Conservation (phyloP, 768 basidiomycete species). For the Leucocoprinus birnbaumii region DNA sequence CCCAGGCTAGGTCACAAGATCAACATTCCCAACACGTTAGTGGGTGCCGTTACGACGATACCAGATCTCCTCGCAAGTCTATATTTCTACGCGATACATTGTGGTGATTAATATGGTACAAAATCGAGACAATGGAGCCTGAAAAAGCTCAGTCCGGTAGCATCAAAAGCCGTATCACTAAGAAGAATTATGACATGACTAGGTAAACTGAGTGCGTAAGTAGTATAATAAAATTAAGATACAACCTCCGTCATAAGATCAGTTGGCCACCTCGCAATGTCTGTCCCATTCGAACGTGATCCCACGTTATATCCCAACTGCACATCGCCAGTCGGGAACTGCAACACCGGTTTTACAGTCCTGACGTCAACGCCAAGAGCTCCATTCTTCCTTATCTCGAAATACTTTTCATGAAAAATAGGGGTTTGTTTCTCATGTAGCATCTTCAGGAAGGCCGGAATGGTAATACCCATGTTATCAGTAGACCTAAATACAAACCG, state of each 20-base stretch:
- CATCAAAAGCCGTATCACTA: too few species aligned
- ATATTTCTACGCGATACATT: too few species aligned
- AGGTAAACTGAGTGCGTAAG: too few species aligned
- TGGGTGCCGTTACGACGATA: too few species aligned
- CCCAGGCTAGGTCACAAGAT: too few species aligned
- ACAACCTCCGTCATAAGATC: conserved; percentile 19
- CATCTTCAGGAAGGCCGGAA: conserved; percentile 12
- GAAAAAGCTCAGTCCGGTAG: too few species aligned
- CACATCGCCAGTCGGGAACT: conserved; percentile 16
- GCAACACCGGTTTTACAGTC: conserved; percentile 19
- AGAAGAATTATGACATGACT: too few species aligned
- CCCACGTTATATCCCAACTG: conserved; percentile 19
- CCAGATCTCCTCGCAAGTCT: too few species aligned
- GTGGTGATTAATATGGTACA: too few species aligned
- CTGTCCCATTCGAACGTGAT: conserved; percentile 20
- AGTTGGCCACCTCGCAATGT: conserved; percentile 20
- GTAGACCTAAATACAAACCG: conserved; percentile 15
- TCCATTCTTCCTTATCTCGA: conserved; percentile 18
- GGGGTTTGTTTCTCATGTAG: conserved; percentile 13
- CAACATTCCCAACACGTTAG: too few species aligned
- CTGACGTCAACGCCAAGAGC: conserved; percentile 15
- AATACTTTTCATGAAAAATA: conserved; percentile 17
- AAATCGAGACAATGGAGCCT: too few species aligned
- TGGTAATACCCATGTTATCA: conserved; percentile 19
- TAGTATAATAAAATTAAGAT: not conserved